These are phyloP conservation scores for Yarrowia galli DNA, from an alignment of 1,139 yeast genomes.

Conservation along the genomic window DNA sequence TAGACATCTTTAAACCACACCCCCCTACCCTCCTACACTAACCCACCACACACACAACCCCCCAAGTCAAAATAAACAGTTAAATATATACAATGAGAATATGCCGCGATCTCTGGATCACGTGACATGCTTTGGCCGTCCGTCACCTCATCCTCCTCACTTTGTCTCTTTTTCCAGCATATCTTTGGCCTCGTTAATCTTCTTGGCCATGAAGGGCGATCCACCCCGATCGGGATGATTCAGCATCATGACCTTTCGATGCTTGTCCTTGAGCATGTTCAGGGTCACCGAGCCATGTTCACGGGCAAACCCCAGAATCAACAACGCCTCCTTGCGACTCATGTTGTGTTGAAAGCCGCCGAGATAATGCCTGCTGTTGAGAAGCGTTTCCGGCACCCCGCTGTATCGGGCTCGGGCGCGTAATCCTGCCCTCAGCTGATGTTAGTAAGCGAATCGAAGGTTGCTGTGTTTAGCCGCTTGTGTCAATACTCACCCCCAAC, in stretches of 20 bases:
- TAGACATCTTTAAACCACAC: no score
- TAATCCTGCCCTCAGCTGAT: conserved; percentile 18
- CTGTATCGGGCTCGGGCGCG: conserved; percentile 28
- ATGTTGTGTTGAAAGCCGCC: conserved; percentile 52
- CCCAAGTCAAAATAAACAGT: not conserved
- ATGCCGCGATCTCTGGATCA: no score
- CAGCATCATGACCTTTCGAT: conserved; percentile 67
- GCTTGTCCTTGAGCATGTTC: conserved; percentile 59
- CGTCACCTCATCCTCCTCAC: not conserved
- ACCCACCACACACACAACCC: not conserved
- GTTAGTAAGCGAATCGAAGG: not conserved
- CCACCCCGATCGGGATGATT: conserved; percentile 86
- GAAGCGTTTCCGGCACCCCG: conserved; percentile 14
- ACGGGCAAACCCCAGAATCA: conserved; percentile 48
- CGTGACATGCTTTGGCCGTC: no score
- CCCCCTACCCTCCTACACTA: not conserved
- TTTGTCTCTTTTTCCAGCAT: conserved; percentile 55
- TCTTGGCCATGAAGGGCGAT: conserved; percentile 71
- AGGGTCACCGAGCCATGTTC: conserved; percentile 43
- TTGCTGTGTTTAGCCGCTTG: conserved; percentile 31
- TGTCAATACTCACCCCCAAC: conserved; percentile 41
- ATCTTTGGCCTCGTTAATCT: conserved; percentile 78
- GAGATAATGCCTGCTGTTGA: conserved; percentile 43
- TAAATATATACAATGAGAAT: conserved; percentile 9
- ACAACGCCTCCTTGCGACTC: conserved; percentile 51